Evolutionary conservation across 164 flowering plant species (phyloP), one percentile per base, ranked within the genome.

Genomic region (Liriodendron chinense): DNA sequence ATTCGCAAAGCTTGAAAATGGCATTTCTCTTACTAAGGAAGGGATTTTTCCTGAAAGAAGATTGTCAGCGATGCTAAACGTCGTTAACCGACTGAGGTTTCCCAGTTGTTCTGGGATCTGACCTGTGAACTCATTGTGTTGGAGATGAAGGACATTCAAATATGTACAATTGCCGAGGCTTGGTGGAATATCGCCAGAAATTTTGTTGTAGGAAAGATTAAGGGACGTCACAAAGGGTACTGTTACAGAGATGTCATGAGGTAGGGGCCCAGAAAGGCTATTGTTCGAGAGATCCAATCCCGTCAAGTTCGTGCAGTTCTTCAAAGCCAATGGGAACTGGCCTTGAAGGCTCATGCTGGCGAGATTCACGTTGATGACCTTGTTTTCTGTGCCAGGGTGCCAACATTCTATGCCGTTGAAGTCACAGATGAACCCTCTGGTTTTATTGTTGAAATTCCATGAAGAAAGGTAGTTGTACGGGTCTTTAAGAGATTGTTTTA

Each of bases 331-430:
- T 1, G 98, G 98, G 65, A 91, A 93, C 43, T 72, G 77, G 69
- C 98, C 98, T 76, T 82, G 81, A n/a, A 93, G 88, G 20, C 89
- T 92, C 86, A 87, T 78, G 75, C 80, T 84, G 0, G 87, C 48
- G 22, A 93, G 87, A 49, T 63, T 62, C 63, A 93, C 78, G 70
- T 85, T 90, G 25, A 93, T 59, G 14, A 93, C 92, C 79, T 56
- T 86, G 75, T 79, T 89, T 82, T 93, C 96, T 49, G 7, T 12
- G 34, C 87, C 81, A 0, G 85, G 85, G 72, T 93, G 96, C 98
- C 98, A 93, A 72, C 96, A 93, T 0, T 87, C 89, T 10, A 93
- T 75, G 43, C 98, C 98, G 9, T 23, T 50, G 78, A 90, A 91
- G 16, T 68, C 81, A 75, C 96, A 93, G 78, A 93, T 93, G 75